Conservation (phyloP, 306 rosid species). For the Casuarina equisetifolia region DNA sequence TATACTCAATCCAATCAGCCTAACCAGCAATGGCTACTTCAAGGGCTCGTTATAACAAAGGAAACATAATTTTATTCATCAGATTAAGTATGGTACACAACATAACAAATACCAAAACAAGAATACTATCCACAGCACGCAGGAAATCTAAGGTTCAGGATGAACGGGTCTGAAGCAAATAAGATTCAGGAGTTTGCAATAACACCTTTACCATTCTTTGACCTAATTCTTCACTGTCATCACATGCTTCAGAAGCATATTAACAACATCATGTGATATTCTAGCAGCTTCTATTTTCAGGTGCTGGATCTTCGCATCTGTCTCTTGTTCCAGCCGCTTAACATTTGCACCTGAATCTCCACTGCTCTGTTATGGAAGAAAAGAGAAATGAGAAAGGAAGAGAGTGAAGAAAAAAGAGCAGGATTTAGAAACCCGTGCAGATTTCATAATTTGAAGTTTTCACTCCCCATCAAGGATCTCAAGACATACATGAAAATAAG, state of each 20-base stretch:
- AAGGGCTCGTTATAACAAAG: neutral
- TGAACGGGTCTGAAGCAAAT: constrained; percentile 29
- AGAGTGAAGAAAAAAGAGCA: neutral
- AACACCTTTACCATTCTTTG: too few species aligned
- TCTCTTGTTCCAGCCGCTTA: too few species aligned
- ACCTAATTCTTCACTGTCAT: too few species aligned
- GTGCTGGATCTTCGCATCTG: constrained; percentile 13
- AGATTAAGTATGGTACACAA: constrained; percentile 14
- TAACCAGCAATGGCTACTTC: too few species aligned
- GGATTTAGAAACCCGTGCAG: neutral
- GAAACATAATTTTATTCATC: constrained; percentile 29
- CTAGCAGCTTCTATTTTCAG: constrained; percentile 61
- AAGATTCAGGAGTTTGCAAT: too few species aligned
- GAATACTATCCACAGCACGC: constrained; percentile 26
- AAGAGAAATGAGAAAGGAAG: neutral
- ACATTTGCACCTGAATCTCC: constrained; percentile 56
- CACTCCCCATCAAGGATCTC: neutral
- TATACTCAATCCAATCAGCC: too few species aligned
- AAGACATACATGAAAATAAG: neutral
- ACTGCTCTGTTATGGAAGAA: constrained; percentile 55
- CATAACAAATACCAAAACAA: constrained; percentile 13
- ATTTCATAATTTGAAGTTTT: neutral
- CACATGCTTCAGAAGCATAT: constrained; percentile 78
- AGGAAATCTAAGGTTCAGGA: constrained; percentile 25
- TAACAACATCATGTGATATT: constrained; percentile 57